Base-by-base conservation (phyloP, 1,284 basidiomycete genomes). In the Ceratobasidium sp. region DNA sequence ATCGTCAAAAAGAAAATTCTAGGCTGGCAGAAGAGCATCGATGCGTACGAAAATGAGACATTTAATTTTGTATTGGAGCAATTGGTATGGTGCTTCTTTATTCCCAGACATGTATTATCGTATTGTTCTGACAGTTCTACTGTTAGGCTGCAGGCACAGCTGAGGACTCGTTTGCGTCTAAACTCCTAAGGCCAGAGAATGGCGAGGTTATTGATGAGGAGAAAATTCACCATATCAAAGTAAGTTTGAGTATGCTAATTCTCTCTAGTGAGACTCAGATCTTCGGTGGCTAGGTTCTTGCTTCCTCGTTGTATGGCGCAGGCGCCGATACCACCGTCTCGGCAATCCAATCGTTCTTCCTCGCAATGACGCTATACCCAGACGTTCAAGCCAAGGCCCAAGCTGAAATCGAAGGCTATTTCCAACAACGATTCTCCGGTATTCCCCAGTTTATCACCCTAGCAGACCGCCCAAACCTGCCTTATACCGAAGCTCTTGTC, bases 261-360 rank as follows among this genome's bases (percentile, higher is more conserved):
- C 5, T 4, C n/a, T 51, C 28, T 0, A 37, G 17, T 33, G 6
- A 10, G 20, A 7, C 23, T 13, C 35, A 63, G 7, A 37, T 31
- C 49, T 64, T 10, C 35, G 13, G 3, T 3, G n/a, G 3, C 1
- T 20, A 74, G 71, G n/a, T 53, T 51, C 78, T 81, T 1, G 83
- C 82, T 7, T 79, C 81, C 7, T 82, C 82, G 1, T 76, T 83
- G 10, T 84, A 83, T 74, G 76, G 80, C 10, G 83, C 82, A 79
- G 71, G 42, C 78, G 76, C 77, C 31, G 78, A 79, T 33, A 79
- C 78, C 13, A 75, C 73, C 15, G 73, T 75, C 3, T 75, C 73
- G 4, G 73, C 61, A 15, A 39, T 75, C 23, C 28, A 75, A 33
- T 75, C 73, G 0, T 75, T 64, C 35, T 75, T 75, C 61, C 61